These are phyloP conservation scores for Rhizopogon sp. DNA, from an alignment of 768 basidiomycete genomes.

Conservation along the genomic window DNA sequence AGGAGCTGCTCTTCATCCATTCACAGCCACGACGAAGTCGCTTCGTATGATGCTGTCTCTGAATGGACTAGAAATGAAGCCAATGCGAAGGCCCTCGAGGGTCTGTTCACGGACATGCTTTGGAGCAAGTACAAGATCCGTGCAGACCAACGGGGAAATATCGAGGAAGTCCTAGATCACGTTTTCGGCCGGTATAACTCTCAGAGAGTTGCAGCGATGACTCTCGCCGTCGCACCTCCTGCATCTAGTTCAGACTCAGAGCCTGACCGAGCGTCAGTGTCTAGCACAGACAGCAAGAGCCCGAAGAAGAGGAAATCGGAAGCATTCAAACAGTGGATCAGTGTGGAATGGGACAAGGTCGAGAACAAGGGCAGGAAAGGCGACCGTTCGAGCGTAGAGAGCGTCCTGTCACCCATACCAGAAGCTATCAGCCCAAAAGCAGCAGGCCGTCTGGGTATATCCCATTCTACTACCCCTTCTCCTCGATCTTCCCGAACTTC, in stretches of 20 bases:
- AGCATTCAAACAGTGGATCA: constrained; percentile 31
- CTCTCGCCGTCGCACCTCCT: constrained; percentile 55
- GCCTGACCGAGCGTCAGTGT: constrained; percentile 14
- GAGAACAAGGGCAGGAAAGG: constrained; percentile 22
- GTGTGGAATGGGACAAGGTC: constrained; percentile 30
- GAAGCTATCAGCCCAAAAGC: constrained; percentile 31
- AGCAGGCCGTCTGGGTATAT: constrained; percentile 33
- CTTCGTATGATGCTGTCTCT: constrained; percentile 19
- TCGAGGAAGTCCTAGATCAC: constrained; percentile 38
- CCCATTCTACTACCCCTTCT: constrained; percentile 8
- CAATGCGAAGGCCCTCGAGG: constrained; percentile 47
- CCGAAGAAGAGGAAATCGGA: constrained; percentile 24
- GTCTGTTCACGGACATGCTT: constrained; percentile 57
- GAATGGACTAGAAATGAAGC: constrained; percentile 38
- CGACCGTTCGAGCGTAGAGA: constrained; percentile 24
- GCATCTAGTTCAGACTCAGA: constrained; percentile 7
- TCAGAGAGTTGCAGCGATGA: constrained; percentile 40
- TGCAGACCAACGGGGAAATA: constrained; percentile 44
- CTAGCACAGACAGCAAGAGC: constrained; percentile 20
- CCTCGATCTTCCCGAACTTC: neutral
- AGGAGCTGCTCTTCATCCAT: constrained; percentile 23
- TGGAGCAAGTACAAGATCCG: constrained; percentile 44
- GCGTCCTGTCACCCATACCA: constrained; percentile 18
- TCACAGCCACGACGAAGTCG: constrained; percentile 12
- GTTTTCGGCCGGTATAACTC: constrained; percentile 49